Evolutionary conservation across 768 basidiomycete genomes (phyloP).

Genomic region (Stropharia rugosoannulata): DNA sequence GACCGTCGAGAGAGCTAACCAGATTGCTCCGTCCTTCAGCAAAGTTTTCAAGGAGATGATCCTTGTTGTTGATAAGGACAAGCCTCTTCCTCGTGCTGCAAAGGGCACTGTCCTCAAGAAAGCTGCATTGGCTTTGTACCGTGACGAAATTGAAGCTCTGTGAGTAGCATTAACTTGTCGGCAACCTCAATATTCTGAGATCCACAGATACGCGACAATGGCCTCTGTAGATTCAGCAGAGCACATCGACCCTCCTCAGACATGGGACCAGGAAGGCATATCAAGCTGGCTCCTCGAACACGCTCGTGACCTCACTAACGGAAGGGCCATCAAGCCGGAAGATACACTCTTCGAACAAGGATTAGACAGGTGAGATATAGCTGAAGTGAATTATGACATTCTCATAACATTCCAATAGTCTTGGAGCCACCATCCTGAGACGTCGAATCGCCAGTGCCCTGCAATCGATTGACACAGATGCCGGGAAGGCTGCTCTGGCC

Average conservation of each 20-base stretch:
- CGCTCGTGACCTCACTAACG: conserved; percentile 24
- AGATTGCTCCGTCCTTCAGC: conserved; percentile 35
- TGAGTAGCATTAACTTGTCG: background rate
- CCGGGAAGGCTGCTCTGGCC: conserved; percentile 19
- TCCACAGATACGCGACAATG: conserved; percentile 8
- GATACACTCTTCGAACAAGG: conserved; percentile 27
- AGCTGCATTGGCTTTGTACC: conserved; percentile 36
- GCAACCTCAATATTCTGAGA: background rate
- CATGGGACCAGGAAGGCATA: conserved; percentile 8
- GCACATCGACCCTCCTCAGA: conserved; percentile 1
- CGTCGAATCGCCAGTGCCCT: conserved; percentile 33
- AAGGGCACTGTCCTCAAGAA: conserved; percentile 48
- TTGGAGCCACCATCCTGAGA: conserved; percentile 29
- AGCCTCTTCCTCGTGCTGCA: conserved; percentile 41
- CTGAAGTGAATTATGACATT: background rate
- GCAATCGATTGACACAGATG: conserved; percentile 17
- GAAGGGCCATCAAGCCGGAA: conserved; percentile 12
- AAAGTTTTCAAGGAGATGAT: conserved; percentile 56
- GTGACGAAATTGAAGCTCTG: conserved; percentile 35
- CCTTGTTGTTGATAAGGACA: conserved; percentile 34
- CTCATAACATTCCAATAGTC: conserved; percentile 5
- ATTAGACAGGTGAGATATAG: conserved; percentile 21
- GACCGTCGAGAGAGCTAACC: conserved; percentile 41
- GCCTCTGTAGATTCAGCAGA: background rate
- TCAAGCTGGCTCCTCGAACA: conserved; percentile 21